phyloP scores from a whole-genome alignment of 371 early-diverging fungal species.

The Mucor piriformis region DNA sequence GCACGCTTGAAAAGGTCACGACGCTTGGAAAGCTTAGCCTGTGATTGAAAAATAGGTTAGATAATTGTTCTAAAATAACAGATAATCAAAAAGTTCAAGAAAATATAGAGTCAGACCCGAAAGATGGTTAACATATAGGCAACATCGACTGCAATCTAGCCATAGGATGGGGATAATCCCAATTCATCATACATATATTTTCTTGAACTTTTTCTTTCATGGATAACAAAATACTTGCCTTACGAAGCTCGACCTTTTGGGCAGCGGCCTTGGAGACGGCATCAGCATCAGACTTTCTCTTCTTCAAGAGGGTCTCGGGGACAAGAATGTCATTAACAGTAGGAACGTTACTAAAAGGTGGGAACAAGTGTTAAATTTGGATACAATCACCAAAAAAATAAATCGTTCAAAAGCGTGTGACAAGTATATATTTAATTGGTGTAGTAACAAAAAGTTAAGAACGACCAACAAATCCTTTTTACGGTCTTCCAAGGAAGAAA shows the following conservation, averaged over 20 bases:
- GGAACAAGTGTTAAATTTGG: slow-evolving; percentile 6
- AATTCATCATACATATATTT: slow-evolving; percentile 20
- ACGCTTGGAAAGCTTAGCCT: slow-evolving; percentile 85
- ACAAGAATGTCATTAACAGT: slow-evolving; percentile 73
- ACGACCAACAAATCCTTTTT: slow-evolving; percentile 3
- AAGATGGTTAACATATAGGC: slow-evolving; percentile 69
- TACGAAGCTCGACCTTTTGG: slow-evolving; percentile 61
- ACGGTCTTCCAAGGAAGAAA: not conserved
- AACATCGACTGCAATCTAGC: slow-evolving; percentile 55
- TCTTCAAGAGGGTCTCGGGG: slow-evolving; percentile 97
- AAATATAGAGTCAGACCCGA: slow-evolving; percentile 63
- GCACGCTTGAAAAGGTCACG: slow-evolving; percentile 97
- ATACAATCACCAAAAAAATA: slow-evolving; percentile 3
- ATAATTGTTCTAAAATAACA: not conserved
- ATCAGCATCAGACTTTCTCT: slow-evolving; percentile 91
- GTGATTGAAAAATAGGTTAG: slow-evolving; percentile 3
- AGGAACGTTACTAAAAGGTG: slow-evolving; percentile 53
- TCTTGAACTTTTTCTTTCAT: not conserved
- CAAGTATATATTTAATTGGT: slow-evolving; percentile 11
- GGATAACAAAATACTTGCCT: slow-evolving; percentile 53
- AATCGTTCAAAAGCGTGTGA: slow-evolving; percentile 11
- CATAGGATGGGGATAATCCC: slow-evolving; percentile 20
- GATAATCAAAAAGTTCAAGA: not conserved
- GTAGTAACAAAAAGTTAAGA: not conserved
- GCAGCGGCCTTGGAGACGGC: slow-evolving; percentile 74